These are phyloP conservation scores for Mycena vulgaris DNA, from an alignment of 768 basidiomycete species.

Conservation along the genomic window DNA sequence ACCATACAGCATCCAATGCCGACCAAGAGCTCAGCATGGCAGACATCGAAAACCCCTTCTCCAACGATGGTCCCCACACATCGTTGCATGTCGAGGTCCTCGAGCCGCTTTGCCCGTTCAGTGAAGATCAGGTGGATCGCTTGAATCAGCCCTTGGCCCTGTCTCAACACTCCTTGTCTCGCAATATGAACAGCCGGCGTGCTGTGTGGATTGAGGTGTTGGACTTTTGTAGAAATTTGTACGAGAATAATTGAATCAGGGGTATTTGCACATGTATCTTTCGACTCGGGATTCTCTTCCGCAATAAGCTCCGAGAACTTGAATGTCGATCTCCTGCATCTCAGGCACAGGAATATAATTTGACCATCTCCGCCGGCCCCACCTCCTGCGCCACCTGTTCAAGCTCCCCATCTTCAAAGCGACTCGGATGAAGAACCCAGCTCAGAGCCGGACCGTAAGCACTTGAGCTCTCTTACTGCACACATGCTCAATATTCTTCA, in stretches of 20 bases:
- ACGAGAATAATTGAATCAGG: not conserved
- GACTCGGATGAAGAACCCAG: not conserved
- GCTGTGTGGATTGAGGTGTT: conserved; percentile 15
- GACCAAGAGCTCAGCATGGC: conserved; percentile 1
- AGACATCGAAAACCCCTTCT: conserved; percentile 11
- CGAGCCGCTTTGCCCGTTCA: conserved; percentile 13
- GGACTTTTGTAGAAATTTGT: conserved; percentile 16
- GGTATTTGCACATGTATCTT: not conserved
- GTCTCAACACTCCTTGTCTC: not conserved
- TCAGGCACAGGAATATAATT: not conserved
- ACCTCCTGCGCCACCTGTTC: too few relatives aligned
- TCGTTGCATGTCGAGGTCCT: conserved; percentile 21
- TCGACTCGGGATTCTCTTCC: not conserved
- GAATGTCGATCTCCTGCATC: not conserved
- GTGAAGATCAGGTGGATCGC: not conserved
- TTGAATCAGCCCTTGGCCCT: not conserved
- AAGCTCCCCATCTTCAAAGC: too few relatives aligned
- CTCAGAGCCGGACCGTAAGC: not conserved
- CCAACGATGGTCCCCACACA: conserved; percentile 20
- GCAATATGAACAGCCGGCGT: conserved; percentile 26
- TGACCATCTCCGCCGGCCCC: too few relatives aligned
- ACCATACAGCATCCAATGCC: conserved; percentile 3
- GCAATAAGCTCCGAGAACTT: not conserved
- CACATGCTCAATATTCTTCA: not conserved
- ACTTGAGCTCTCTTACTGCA: not conserved